These are phyloP conservation scores for Gonium pectorale DNA, from an alignment of 139 green algal species.

Conservation along the genomic window DNA sequence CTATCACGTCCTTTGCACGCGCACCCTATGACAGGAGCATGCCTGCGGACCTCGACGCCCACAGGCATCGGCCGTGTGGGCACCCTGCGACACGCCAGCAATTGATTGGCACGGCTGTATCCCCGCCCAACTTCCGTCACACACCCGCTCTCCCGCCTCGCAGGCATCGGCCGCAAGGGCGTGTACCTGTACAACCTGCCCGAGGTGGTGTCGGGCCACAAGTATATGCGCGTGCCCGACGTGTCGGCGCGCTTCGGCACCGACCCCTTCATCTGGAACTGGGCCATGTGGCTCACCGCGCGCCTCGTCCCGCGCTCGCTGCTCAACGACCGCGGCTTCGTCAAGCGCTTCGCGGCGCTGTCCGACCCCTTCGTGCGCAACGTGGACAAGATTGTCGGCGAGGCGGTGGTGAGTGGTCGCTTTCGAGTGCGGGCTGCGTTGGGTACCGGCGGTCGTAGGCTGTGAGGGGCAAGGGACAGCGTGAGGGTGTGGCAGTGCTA, in stretches of 20 bases:
- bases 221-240: slow-evolving; percentile 79
- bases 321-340: slow-evolving; percentile 63
- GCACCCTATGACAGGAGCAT: too few relatives aligned
- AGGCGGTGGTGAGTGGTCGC: slow-evolving; percentile 74
- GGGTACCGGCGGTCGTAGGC: too few relatives aligned
- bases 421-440: neutral
- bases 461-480: too few relatives aligned
- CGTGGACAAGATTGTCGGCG: slow-evolving; percentile 85
- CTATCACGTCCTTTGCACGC: too few relatives aligned
- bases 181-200: slow-evolving; percentile 92
- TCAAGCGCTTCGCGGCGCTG: slow-evolving; percentile 67
- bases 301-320: slow-evolving; percentile 71
- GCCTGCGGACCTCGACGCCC: too few relatives aligned
- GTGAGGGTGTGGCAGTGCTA: too few relatives aligned
- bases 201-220: slow-evolving; percentile 77
- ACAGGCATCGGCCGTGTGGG: neutral
- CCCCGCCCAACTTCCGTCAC: neutral
- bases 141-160: neutral
- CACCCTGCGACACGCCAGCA: neutral
- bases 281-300: slow-evolving; percentile 88
- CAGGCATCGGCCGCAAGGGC: slow-evolving; percentile 64
- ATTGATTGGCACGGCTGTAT: too few relatives aligned
- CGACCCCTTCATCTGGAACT: slow-evolving; percentile 92
- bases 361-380: slow-evolving; percentile 78
- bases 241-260: slow-evolving; percentile 96